Conservation (phyloP, 176 grass and related monocot genomes). For the Ananas comosus region DNA sequence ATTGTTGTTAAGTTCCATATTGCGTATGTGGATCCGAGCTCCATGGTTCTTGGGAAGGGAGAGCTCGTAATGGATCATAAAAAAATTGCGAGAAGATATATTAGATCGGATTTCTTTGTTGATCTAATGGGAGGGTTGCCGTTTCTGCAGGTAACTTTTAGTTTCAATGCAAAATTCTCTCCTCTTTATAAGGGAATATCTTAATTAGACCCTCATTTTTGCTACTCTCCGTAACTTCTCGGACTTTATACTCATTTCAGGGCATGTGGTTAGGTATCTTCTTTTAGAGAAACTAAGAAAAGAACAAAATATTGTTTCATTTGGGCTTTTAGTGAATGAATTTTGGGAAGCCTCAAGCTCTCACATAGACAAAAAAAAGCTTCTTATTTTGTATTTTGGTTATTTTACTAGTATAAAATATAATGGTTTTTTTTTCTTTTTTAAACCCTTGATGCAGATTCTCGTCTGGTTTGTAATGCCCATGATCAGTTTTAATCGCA, state of each 20-base stretch:
- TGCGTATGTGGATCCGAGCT: slow-evolving; percentile 39
- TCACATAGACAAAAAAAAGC: neutral
- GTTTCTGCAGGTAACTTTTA: slow-evolving; percentile 32
- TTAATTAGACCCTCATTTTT: no score
- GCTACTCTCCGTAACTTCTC: no score
- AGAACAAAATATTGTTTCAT: no score
- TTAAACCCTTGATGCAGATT: slow-evolving; percentile 15
- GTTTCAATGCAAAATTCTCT: neutral
- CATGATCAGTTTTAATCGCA: slow-evolving; percentile 16
- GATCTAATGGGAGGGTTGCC: slow-evolving; percentile 36
- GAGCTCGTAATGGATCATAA: slow-evolving; percentile 32
- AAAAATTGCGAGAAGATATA: slow-evolving; percentile 33
- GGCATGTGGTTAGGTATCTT: no score
- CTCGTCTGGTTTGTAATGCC: slow-evolving; percentile 18
- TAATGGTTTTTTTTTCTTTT: slow-evolving; percentile 1
- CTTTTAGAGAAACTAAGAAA: neutral
- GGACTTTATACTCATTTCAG: no score
- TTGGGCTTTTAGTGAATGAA: no score
- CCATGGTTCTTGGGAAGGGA: slow-evolving; percentile 41
- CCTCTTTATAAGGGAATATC: neutral
- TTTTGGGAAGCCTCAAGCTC: no score
- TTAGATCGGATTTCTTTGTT: slow-evolving; percentile 36
- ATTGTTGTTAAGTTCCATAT: slow-evolving; percentile 36
- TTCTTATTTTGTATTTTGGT: neutral
- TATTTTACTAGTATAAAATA: neutral